Evolutionary conservation across 192 early-diverging fungal species (phyloP), one percentile per base, ranked within the genome.

Genomic region (Coemansia sp.): DNA sequence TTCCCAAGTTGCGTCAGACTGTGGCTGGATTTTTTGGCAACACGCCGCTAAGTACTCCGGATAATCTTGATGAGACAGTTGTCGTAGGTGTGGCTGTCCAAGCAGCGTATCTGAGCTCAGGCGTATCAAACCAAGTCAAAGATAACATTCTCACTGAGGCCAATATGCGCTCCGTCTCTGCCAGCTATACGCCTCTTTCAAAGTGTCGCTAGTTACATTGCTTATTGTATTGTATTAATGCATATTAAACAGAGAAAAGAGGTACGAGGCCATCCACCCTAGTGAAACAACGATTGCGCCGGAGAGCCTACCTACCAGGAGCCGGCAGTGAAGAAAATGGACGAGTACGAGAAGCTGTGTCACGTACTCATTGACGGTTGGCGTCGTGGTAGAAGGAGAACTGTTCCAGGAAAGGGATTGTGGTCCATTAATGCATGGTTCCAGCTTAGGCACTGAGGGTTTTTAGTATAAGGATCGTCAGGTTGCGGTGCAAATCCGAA

Each of bases 11-110:
- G 79, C 94, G 95, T 84, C 93, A 96, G 88, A 89, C 96, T 80
- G 89, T 98, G 73, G 91, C 93, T 35, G 95, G 96, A 86, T 97
- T 90, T 90, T 98, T 98, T 85, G 95, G 94, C 90, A 95, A 95
- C 74, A 98, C 96, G 89, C 93, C 97, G 87, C 93, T 93, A 77
- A 94, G 95, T 91, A 95, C 84, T 92, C 91, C 92, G 62, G 94
- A 96, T 85, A 97, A 97, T 90, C 95, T 93, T 66, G 95, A 99
- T 84, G 95, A 99, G 84, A 94, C 95, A 51, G 97, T 97, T 67
- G 97, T 95, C 68, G 95, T 96, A 78, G 97, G 97, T 86, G 97
- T 95, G 51, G 95, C 95, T 77, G 94, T 96, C 75, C 97, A 96
- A 86, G 97, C 95, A 63, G 94, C 95, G 60, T 96, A 96, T 67